These are phyloP conservation scores for Sanguinoderma infundibulare DNA, from an alignment of 1,284 basidiomycete species.

Conservation along the genomic window DNA sequence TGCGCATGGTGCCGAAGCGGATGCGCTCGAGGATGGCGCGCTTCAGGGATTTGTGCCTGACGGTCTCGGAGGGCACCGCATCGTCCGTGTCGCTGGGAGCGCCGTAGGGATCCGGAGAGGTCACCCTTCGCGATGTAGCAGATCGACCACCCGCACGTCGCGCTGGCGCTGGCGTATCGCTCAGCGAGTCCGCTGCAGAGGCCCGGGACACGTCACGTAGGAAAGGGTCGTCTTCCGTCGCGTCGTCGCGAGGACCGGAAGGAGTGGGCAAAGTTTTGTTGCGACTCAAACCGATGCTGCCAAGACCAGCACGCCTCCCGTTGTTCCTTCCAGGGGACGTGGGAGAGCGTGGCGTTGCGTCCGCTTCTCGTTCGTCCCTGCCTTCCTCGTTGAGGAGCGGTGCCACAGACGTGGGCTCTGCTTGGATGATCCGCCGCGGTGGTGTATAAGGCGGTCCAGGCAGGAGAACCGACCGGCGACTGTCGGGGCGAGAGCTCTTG, in stretches of 20 bases:
- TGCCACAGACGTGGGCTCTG: background rate
- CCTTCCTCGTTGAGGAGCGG: background rate
- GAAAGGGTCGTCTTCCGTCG: constrained; percentile 32
- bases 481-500: background rate
- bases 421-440: constrained; percentile 19
- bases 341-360: background rate
- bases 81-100: constrained; percentile 30
- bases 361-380: background rate
- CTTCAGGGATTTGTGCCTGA: constrained; percentile 38
- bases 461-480: constrained; percentile 28
- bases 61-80: constrained; percentile 30
- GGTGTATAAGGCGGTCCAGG: constrained; percentile 45
- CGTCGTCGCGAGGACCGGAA: background rate
- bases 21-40: constrained; percentile 38
- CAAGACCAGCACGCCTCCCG: constrained; percentile 11
- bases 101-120: constrained; percentile 21
- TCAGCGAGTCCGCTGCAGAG: constrained; percentile 2
- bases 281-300: constrained; percentile 17
- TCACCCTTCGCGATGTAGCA: constrained; percentile 7
- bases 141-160: constrained; percentile 6
- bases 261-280: constrained; percentile 5
- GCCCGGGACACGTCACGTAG: constrained; percentile 16
- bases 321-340: background rate
- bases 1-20: constrained; percentile 28
- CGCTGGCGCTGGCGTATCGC: background rate